A percentile compares a stretch with the other conserved stretches of the same genome.
Evolutionary conservation across 495 filamentous ascomycete species (phyloP).

Genomic region (Penicillium turbatum): DNA sequence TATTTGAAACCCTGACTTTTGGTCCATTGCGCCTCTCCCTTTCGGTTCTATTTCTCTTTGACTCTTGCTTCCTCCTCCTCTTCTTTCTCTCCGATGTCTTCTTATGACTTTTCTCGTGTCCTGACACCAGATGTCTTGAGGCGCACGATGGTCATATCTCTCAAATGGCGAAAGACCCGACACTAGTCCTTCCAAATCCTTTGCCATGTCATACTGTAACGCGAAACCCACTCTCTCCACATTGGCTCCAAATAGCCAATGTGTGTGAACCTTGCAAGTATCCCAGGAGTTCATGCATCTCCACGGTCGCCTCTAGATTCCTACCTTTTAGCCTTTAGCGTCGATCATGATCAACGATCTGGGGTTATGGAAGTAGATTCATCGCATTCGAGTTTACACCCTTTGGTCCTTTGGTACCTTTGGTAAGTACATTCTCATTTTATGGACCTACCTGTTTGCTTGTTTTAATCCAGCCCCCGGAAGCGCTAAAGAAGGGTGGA

Average conservation of each 20-base stretch:
- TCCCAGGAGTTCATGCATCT: constrained; percentile 20
- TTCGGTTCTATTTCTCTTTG: neutral
- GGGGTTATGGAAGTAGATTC: neutral
- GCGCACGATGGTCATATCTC: neutral
- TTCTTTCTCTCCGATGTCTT: neutral
- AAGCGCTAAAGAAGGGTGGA: constrained; percentile 18
- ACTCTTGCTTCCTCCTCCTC: neutral
- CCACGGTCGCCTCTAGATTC: constrained; percentile 1
- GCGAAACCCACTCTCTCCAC: neutral
- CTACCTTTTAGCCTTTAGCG: constrained; percentile 10
- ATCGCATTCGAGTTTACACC: neutral
- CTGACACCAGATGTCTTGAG: neutral
- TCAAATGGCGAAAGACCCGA: neutral
- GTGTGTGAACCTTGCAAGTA: constrained; percentile 2
- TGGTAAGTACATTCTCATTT: constrained; percentile 3
- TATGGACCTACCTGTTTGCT: constrained; percentile 24
- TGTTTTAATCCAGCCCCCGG: constrained; percentile 23
- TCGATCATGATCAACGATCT: constrained; percentile 5
- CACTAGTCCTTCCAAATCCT: neutral
- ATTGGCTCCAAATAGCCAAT: neutral
- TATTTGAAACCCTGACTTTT: constrained; percentile 8
- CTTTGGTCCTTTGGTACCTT: neutral
- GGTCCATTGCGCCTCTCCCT: neutral
- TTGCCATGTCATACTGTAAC: constrained; percentile 4
- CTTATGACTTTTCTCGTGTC: neutral